Conservation (phyloP, 192 early-diverging fungal genomes). For the Thamnidium elegans region DNA sequence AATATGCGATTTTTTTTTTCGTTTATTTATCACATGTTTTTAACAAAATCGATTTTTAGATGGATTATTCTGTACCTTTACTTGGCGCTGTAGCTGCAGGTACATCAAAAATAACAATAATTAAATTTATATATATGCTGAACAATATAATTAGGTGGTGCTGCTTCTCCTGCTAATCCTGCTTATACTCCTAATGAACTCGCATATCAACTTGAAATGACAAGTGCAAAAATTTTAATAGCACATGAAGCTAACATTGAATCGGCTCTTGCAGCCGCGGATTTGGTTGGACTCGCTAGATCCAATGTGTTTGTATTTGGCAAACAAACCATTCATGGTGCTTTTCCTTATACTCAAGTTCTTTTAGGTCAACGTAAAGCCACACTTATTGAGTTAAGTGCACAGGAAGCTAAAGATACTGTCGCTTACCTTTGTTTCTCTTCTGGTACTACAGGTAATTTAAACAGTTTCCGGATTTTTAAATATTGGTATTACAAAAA, state of each 20-base stretch:
- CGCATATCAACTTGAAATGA: conserved; percentile 67
- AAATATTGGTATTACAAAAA: no score
- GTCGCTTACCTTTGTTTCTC: conserved; percentile 36
- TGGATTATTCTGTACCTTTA: conserved; percentile 27
- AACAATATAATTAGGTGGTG: conserved; percentile 45
- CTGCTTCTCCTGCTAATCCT: conserved; percentile 77
- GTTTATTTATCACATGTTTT: neutral
- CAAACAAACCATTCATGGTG: conserved; percentile 6
- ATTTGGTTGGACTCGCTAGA: conserved; percentile 12
- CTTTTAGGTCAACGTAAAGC: conserved; percentile 18
- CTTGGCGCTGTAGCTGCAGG: conserved; percentile 40
- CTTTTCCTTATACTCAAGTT: conserved; percentile 17
- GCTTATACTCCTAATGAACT: conserved; percentile 77
- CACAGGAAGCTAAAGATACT: conserved; percentile 29
- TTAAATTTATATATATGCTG: neutral
- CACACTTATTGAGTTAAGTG: conserved; percentile 15
- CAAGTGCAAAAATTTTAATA: conserved; percentile 69
- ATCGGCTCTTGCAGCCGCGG: conserved; percentile 27
- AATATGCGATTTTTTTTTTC: neutral
- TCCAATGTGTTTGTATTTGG: conserved; percentile 36
- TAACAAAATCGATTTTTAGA: conserved; percentile 16
- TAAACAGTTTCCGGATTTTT: no score
- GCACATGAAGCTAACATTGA: conserved; percentile 33
- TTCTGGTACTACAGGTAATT: conserved; percentile 33
- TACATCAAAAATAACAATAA: conserved; percentile 6